Base-by-base conservation (phyloP, 1,139 yeast species). In the Pneumocystis carinii region DNA sequence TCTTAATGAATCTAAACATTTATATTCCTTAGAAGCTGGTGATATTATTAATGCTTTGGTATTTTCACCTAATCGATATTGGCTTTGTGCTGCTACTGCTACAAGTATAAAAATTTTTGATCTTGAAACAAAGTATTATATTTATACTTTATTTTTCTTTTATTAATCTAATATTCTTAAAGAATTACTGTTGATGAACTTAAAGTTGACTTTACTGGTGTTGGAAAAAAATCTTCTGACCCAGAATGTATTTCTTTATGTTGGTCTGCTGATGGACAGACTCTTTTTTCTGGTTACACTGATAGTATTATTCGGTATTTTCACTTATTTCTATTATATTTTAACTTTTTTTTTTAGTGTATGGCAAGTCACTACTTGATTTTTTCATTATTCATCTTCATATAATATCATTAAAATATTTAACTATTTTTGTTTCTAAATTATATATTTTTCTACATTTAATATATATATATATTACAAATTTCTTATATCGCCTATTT, bases 41-140 rank as follows among this genome's bases (percentile, higher is more conserved):
- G 94, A 92, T 76, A 98, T 92, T 84, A 92, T 94, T 74, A 89
- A 88, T 81, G 94, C 97, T 77, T 86, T 92, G 78, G 95, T 97
- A 75, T 94, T 92, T 96, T 90, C 98, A 78, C 98, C 99, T 81
- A 88, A 89, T 95, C 90, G 98, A 87, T 94, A 89, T 94, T 92
- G 98, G 98, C 88, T 94, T 79, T 94, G 96, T 78, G 98, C 97
- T 81, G 98, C 98, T 76, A 92, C 99, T 75, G 83, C 96, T 72
- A 81, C 96, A 72, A 94, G 97, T 76, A 89, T 94, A 83, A 90
- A 90, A 90, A 87, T 94, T 84, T 92, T 85, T 89, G 90, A 90
- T 86, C 86, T 92, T 79, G 95, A 90, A 83, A 92, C 88, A 82
- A 48, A 48, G 55, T 48, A 48, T 24, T 10, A 32, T 32, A 12